Base-by-base conservation (phyloP, 2,329 filamentous ascomycete species). In the Thyridium curvatum region DNA sequence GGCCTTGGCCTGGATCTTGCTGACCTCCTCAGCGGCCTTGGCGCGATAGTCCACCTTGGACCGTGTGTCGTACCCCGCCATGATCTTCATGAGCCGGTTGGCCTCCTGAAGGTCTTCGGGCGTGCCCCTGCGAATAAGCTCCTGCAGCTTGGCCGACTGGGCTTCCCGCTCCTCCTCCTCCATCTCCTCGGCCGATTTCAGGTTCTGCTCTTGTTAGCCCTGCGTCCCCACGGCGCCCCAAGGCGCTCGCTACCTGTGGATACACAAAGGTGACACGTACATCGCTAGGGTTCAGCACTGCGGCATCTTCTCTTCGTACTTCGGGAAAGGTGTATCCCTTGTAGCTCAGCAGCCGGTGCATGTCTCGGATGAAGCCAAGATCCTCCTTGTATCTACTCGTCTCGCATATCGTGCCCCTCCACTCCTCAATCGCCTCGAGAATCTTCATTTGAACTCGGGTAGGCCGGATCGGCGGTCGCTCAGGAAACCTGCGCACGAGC, bases 361-460 rank as follows among this genome's bases (percentile, higher is more conserved):
- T 98, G 61, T 98, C 93, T 55, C 93, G 71, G 54, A 98, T 94
- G 60, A 94, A 95, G 6, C 93, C 93, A 50, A 98, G 59, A 57
- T 98, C 93, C 56, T 97, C 91, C 71, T 93, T 95, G 72, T 98
- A 96, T 51, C 91, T 79, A 59, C 89, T 96, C 31, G 91, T 98
- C 62, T 95, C 88, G 71, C 93, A 98, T 72, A 98, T 97, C 37
- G 93, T 98, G 53, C 88, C 81, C 61, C 91, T 79, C 93, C 93
- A 98, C 76, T 98, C 93, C 66, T 97, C 93, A 58, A 98, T 94
- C 49, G 89, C 80, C 66, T 96, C 93, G 50, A 98, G 76, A 43
- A 98, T 96, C 67, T 87, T 87, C 59, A 79, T 76, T 70, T 97
- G 93, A 29, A 96, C 90, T 46, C 90, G 78, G 32, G 86, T 88